A percentile compares a stretch with the other conserved stretches of the same genome.
phyloP scores from a whole-genome alignment of 2,329 filamentous ascomycete species.

The Geoglossum cookeanum region DNA sequence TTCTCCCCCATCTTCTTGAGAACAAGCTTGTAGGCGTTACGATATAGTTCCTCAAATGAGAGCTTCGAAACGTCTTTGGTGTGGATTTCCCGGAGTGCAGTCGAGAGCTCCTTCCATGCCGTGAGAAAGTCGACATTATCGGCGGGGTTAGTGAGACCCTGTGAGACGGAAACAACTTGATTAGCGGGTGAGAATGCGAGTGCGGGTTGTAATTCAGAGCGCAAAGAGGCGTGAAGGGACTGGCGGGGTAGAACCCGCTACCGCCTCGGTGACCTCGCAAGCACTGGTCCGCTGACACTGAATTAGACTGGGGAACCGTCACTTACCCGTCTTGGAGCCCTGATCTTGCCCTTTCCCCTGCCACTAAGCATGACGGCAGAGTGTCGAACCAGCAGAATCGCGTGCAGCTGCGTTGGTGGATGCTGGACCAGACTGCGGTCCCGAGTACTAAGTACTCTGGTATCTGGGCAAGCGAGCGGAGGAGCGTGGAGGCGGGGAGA shows the following conservation, averaged over 20 bases:
- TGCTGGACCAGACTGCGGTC: not conserved
- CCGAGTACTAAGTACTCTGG: not conserved
- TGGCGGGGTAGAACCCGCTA: not conserved
- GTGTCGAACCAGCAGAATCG: not conserved
- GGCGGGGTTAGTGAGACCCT: conserved; percentile 34
- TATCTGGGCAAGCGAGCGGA: not conserved
- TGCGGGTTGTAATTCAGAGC: not conserved
- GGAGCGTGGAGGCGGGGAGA: not conserved
- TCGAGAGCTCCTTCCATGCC: conserved; percentile 59
- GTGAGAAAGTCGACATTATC: conserved; percentile 65
- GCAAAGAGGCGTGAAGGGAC: not conserved
- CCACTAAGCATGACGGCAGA: conserved; percentile 28
- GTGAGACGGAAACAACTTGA: conserved; percentile 4
- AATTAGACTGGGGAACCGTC: not conserved
- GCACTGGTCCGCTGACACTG: not conserved
- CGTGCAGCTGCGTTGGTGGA: not conserved
- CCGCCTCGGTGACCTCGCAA: not conserved
- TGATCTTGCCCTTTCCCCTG: conserved; percentile 41
- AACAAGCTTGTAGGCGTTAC: conserved; percentile 84
- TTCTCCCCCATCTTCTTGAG: conserved; percentile 67
- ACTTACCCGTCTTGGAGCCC: conserved; percentile 48
- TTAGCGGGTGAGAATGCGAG: not conserved
- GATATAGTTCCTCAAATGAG: conserved; percentile 90
- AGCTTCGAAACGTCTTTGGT: conserved; percentile 75
- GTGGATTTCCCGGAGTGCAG: conserved; percentile 74